Conservation (phyloP, 2,329 filamentous ascomycete genomes). For the Setomelanomma holmii region DNA sequence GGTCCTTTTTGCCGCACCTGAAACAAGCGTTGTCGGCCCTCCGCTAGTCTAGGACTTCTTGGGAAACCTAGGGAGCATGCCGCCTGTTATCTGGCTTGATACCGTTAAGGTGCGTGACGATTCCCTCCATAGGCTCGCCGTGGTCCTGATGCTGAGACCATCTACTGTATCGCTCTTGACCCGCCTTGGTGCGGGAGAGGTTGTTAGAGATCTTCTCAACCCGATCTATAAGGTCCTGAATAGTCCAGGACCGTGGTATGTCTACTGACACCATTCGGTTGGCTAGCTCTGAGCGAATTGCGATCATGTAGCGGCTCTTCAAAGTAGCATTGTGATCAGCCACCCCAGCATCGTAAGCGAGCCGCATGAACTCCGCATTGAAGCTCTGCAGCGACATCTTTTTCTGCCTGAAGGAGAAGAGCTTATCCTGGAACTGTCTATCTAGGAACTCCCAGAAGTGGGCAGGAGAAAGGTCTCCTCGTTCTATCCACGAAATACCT, state of each 20-base stretch:
- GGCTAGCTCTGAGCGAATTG: not conserved
- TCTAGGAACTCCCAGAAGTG: not conserved
- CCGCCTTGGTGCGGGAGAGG: too few relatives aligned
- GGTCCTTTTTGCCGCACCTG: too few relatives aligned
- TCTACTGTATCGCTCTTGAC: too few relatives aligned
- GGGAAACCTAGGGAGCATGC: too few relatives aligned
- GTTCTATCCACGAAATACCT: not conserved
- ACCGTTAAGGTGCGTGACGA: too few relatives aligned
- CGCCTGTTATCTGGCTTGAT: too few relatives aligned
- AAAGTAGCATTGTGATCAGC: not conserved
- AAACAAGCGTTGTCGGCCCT: too few relatives aligned
- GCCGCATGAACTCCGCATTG: not conserved
- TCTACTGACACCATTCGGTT: not conserved
- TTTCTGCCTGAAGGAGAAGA: not conserved
- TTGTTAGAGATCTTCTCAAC: too few relatives aligned
- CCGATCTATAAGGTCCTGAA: not conserved
- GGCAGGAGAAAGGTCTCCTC: not conserved
- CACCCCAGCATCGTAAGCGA: not conserved
- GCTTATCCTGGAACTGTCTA: not conserved
- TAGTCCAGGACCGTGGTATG: not conserved
- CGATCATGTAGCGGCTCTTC: not conserved
- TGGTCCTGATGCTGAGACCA: too few relatives aligned
- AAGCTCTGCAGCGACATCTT: not conserved
- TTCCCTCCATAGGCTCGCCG: too few relatives aligned
- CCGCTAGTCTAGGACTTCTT: too few relatives aligned